Conservation (phyloP, 352 stramenopile genomes). For the Pelagophyceae sp. region DNA sequence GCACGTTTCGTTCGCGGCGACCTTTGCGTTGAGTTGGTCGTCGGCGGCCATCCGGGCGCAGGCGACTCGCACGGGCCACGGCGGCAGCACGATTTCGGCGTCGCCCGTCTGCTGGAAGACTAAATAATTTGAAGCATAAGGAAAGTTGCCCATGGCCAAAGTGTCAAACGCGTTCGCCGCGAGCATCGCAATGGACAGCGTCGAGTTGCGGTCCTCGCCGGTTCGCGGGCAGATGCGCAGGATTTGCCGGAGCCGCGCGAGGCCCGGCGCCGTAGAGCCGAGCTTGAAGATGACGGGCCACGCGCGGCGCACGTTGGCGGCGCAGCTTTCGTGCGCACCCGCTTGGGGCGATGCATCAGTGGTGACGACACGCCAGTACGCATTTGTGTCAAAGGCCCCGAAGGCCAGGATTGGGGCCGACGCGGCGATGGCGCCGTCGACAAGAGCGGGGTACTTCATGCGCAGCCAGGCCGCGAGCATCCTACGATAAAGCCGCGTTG, state of each 20-base stretch:
- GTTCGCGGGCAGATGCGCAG: background rate
- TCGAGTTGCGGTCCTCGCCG: conserved; percentile 10
- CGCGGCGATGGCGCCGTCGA: conserved; percentile 79
- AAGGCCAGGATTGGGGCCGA: conserved; percentile 85
- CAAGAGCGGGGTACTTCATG: conserved; percentile 84
- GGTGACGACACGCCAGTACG: conserved; percentile 37
- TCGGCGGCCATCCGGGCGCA: conserved; percentile 50
- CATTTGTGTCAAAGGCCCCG: conserved; percentile 28
- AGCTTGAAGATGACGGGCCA: conserved; percentile 46
- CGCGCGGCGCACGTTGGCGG: conserved; percentile 65
- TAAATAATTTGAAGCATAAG: conserved; percentile 84
- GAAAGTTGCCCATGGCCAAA: conserved; percentile 87
- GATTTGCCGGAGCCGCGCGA: background rate
- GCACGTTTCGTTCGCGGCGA: no score
- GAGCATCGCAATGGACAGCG: conserved; percentile 28
- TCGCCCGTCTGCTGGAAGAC: no score
- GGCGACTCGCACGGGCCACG: conserved; percentile 70
- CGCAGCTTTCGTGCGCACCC: conserved; percentile 61
- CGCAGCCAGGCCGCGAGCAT: no score
- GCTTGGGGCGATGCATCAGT: conserved; percentile 48
- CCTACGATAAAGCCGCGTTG: no score
- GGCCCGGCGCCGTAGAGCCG: no score
- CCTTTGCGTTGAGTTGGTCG: background rate
- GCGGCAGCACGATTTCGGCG: conserved; percentile 52
- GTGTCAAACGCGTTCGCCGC: conserved; percentile 73